phyloP scores from a whole-genome alignment of 768 basidiomycete genomes.

The Lentinula sp. region DNA sequence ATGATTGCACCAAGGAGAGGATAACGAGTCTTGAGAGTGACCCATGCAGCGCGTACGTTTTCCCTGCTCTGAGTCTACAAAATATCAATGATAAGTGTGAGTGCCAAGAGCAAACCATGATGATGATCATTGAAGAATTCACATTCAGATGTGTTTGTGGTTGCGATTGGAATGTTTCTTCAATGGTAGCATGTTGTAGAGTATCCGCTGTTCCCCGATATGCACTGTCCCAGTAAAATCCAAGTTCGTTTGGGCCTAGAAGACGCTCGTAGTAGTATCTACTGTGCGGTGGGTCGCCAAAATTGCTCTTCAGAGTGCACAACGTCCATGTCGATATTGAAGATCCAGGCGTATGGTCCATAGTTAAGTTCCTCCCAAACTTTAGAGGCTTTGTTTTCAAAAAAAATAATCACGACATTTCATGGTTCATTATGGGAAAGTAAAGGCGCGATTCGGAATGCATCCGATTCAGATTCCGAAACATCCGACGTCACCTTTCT shows the following conservation, averaged over 20 bases:
- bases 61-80: constrained; percentile 7
- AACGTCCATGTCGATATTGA: neutral
- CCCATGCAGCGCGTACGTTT: constrained; percentile 39
- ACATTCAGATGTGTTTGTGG: neutral
- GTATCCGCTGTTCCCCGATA: constrained; percentile 21
- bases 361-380: neutral
- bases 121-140: constrained; percentile 13
- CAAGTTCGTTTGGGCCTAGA: constrained; percentile 15
- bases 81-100: neutral
- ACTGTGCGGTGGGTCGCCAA: neutral
- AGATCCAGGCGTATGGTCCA: neutral
- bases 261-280: constrained; percentile 15
- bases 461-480: neutral
- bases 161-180: neutral
- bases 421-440: neutral
- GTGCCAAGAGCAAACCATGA: constrained; percentile 5
- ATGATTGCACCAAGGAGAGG: constrained; percentile 43
- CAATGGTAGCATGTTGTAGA: constrained; percentile 26
- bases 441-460: neutral
- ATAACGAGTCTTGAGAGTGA: constrained; percentile 37
- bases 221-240: constrained; percentile 16
- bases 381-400: no score
- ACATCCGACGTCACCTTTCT: neutral
- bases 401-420: no score
- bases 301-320: neutral